Conservation (phyloP, 192 early-diverging fungal species). For the Glomus cerebriforme region DNA sequence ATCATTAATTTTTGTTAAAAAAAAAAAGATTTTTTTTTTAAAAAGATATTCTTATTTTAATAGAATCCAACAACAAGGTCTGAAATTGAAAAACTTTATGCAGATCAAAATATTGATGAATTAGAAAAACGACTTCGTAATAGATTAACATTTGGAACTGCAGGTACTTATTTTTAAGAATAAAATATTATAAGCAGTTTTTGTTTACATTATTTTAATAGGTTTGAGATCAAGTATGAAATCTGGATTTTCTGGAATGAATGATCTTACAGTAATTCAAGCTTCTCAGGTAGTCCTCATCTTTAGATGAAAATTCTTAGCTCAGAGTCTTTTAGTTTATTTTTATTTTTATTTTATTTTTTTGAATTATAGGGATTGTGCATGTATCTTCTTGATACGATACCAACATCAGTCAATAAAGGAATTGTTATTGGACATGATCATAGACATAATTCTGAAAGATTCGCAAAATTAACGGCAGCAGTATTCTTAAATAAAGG, state of each 20-base stretch:
- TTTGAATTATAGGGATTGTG: conserved; percentile 59
- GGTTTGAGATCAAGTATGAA: conserved; percentile 92
- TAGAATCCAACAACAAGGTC: conserved; percentile 64
- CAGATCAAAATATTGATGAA: conserved; percentile 49
- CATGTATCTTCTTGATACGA: conserved; percentile 62
- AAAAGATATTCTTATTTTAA: not conserved
- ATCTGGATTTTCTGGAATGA: conserved; percentile 92
- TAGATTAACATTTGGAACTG: conserved; percentile 84
- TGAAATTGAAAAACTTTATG: conserved; percentile 56
- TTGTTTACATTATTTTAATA: conserved; percentile 17
- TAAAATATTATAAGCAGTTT: not conserved
- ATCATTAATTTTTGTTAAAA: not conserved
- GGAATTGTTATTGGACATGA: conserved; percentile 94
- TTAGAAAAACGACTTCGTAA: conserved; percentile 58
- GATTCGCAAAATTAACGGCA: conserved; percentile 82
- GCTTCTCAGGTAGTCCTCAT: conserved; percentile 73
- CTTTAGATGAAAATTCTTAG: not conserved
- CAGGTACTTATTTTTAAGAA: conserved; percentile 46
- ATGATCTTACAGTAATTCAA: conserved; percentile 90
- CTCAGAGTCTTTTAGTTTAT: not conserved
- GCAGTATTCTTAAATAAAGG: conserved; percentile 79
- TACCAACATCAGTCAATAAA: conserved; percentile 57
- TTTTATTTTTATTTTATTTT: not conserved
- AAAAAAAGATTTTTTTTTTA: not conserved
- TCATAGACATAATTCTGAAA: conserved; percentile 84